Conservation (phyloP, 352 stramenopile species). For the Phytophthora hybrid region DNA sequence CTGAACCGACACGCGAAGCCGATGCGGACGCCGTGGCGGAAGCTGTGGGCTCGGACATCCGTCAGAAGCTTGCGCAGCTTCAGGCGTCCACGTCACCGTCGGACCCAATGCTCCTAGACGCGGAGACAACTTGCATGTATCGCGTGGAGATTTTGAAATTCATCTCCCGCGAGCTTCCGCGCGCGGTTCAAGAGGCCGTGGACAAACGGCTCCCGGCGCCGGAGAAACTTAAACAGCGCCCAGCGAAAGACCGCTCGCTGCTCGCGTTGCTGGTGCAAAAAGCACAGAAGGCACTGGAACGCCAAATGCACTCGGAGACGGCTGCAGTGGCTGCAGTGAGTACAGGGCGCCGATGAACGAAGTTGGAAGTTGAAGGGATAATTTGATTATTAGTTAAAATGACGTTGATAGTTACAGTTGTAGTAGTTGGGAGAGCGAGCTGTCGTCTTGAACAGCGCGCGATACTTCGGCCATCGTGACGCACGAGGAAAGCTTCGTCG, state of each 20-base stretch:
- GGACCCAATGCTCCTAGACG: constrained; percentile 48
- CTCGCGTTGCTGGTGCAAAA: constrained; percentile 83
- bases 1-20: constrained; percentile 31
- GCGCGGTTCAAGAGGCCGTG: constrained; percentile 71
- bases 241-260: constrained; percentile 69
- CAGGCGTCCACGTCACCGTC: constrained; percentile 38
- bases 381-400: constrained; percentile 34
- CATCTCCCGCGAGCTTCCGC: constrained; percentile 80
- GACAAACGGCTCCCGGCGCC: constrained; percentile 66
- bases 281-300: constrained; percentile 71
- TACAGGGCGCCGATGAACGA: constrained; percentile 30
- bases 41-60: constrained; percentile 69
- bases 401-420: constrained; percentile 19
- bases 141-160: constrained; percentile 89
- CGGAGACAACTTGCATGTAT: constrained; percentile 83
- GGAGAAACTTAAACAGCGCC: constrained; percentile 64
- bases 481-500: constrained; percentile 53
- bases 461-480: constrained; percentile 57
- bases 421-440: constrained; percentile 43
- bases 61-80: constrained; percentile 63
- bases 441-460: constrained; percentile 56
- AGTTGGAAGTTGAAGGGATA: constrained; percentile 22
- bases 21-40: constrained; percentile 56
- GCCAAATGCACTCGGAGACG: constrained; percentile 78
- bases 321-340: constrained; percentile 15